Evolutionary conservation across 1,139 yeast genomes (phyloP), one percentile per base, ranked within the genome.

Genomic region (Candida albicans): DNA sequence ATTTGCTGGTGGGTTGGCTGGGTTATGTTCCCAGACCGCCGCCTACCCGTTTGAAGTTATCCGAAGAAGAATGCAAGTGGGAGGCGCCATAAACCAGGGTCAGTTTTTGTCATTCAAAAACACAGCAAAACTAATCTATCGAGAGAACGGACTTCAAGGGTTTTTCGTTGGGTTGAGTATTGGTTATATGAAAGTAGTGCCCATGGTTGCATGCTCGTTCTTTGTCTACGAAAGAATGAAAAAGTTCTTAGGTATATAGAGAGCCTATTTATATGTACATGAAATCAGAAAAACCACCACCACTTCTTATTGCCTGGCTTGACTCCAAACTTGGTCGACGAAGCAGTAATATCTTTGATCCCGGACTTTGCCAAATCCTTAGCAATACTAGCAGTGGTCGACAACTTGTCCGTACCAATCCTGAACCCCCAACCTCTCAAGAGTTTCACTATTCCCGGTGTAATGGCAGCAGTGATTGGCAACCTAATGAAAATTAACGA

Each of bases 181-280:
- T 54, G 99, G 99, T 1, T 93, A 90, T 62, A 79, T 93, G 57
- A 93, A 93, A 65, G 96, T 93, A 36, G 82, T 87, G 15, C 99
- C 99, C 13, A 93, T 93, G 99, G 93, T 84, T 58, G 96, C 98
- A 40, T 91, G 98, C 64, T 86, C 96, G 12, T 93, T 91, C 64
- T 91, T 82, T 62, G 96, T 91, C 29, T 93, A 93, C 65, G 99
- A 93, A 66, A 75, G 97, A 50, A 75, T 84, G 66, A 93, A 93
- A 67, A 68, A 72, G 52, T 60, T 73, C 38, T 67, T 89, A 49
- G 87, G 87, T 35, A 85, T 87, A 45, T 80, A 50, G 47, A 38
- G 3, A 26, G 22, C 25, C 13, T 32, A 7, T 28, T 39, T 36
- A 36, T 39, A 44, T 49, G 39, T 35, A 38, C 34, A 27, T 5